Evolutionary conservation across 352 stramenopile genomes (phyloP).

Genomic region (Elongisporangium anandrum): DNA sequence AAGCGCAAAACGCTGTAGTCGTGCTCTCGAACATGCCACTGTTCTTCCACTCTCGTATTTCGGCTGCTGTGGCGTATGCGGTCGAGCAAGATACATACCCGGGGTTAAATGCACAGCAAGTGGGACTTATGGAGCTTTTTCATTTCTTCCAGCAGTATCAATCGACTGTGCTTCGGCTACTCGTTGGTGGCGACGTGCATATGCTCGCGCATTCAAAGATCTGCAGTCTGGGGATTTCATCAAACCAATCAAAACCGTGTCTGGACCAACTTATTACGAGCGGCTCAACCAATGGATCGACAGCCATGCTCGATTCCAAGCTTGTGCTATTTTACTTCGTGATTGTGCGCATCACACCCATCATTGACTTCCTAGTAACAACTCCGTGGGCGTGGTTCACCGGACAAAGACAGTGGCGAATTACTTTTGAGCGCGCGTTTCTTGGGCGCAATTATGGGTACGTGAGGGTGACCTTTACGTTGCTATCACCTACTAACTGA

Average conservation of each 20-base stretch:
- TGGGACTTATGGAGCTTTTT: constrained; percentile 32
- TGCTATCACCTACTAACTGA: constrained; percentile 3
- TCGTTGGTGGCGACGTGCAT: constrained; percentile 66
- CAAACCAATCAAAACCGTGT: constrained; percentile 10
- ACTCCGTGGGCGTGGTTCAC: constrained; percentile 9
- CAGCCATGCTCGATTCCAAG: constrained; percentile 45
- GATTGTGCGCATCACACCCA: constrained; percentile 32
- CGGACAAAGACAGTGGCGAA: constrained; percentile 21
- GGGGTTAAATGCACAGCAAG: constrained; percentile 26
- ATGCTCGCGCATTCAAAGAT: constrained; percentile 46
- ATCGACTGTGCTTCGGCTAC: constrained; percentile 17
- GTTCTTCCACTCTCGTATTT: constrained; percentile 61
- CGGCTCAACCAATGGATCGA: constrained; percentile 54
- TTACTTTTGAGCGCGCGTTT: constrained; percentile 35
- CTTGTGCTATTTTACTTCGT: constrained; percentile 52
- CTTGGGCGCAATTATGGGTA: constrained; percentile 69
- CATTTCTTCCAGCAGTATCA: constrained; percentile 27
- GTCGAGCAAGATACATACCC: constrained; percentile 69
- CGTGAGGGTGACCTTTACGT: not conserved
- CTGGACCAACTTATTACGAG: constrained; percentile 68
- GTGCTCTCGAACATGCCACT: constrained; percentile 53
- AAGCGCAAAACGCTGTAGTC: constrained; percentile 20
- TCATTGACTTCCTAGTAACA: constrained; percentile 14
- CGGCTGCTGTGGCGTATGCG: constrained; percentile 37
- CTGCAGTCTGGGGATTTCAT: constrained; percentile 13